Evolutionary conservation across 257 asterid genomes (phyloP), one percentile per base, ranked within the genome.

Genomic region (Ocimum tenuiflorum): DNA sequence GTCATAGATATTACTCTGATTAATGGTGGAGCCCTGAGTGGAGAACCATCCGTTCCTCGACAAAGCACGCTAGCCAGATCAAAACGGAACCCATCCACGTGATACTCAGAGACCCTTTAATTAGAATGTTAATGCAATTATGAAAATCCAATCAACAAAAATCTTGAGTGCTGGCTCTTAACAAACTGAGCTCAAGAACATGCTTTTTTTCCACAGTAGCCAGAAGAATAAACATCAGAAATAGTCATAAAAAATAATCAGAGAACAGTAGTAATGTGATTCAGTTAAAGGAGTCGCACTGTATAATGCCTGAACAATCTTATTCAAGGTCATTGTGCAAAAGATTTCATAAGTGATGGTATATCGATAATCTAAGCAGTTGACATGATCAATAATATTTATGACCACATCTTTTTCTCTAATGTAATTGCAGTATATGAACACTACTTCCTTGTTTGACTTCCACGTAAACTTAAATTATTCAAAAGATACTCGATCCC

Each of bases 51-150:
- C 23, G 85, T 69, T 78, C 99, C 96, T 61, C 99, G 86, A 78
- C 97, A 92, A 68, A 92, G 97, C 81, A 78, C 89, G 54, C 99
- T 89, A 22, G 99, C 91, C 68, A 92, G 94, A 68, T 92, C 99
- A 74, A 92, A 92, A 68, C 99, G 96, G 78, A 92, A 92, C 48
- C 99, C 99, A 75, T 92, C 99, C 76, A 92, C 89, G 41, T 89
- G 99, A 80, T 89, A 92, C 77, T 89, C 97, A 45, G 63, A 58
- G 50, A 89, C 97, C 99, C 99, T 92, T 79, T 80, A 84, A 39
- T 71, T 59, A 63, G 11, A 39, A 61, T 61, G 35, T 57, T 45
- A 71, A 59, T 24, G 29, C 64, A 42, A 69, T 42, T 54, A 29
- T 13, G 67, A 20, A 65, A 73, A 72, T 33, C 14, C 13, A 67